phyloP scores from a whole-genome alignment of 2,329 filamentous ascomycete species.

The Stachybotrys chartarum region DNA sequence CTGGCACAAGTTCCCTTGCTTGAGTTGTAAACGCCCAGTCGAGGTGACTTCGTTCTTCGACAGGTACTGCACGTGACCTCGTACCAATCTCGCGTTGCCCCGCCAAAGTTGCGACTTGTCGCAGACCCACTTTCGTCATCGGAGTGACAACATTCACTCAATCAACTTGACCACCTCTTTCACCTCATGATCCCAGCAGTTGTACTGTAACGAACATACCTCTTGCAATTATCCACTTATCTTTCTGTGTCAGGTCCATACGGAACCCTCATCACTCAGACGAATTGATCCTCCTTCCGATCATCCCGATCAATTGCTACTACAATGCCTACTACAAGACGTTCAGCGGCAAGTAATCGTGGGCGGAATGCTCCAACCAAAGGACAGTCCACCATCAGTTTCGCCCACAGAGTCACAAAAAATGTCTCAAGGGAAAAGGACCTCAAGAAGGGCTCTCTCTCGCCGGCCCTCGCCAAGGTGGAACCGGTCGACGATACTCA shows the following conservation, averaged over 20 bases:
- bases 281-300: too few species aligned
- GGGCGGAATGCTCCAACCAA: slow-evolving; percentile 29
- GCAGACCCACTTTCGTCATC: background rate
- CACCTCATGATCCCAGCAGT: background rate
- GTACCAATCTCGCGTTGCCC: slow-evolving; percentile 47
- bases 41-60: background rate
- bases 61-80: slow-evolving; percentile 35
- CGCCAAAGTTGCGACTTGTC: slow-evolving; percentile 30
- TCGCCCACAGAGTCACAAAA: slow-evolving; percentile 52
- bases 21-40: too few species aligned
- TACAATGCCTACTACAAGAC: slow-evolving; percentile 42
- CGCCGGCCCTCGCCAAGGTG: slow-evolving; percentile 26
- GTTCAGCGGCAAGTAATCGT: slow-evolving; percentile 33
- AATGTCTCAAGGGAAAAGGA: slow-evolving; percentile 32
- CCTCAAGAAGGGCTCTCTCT: slow-evolving; percentile 34
- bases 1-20: too few species aligned
- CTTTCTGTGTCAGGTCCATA: too few species aligned
- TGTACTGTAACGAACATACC: too few species aligned
- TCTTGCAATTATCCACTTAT: too few species aligned
- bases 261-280: too few species aligned
- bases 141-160: background rate
- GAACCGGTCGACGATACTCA: slow-evolving; percentile 12
- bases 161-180: background rate
- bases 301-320: background rate
- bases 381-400: slow-evolving; percentile 49